phyloP scores from a whole-genome alignment of 73 alveolate species.

The Tetrahymena borealis region DNA sequence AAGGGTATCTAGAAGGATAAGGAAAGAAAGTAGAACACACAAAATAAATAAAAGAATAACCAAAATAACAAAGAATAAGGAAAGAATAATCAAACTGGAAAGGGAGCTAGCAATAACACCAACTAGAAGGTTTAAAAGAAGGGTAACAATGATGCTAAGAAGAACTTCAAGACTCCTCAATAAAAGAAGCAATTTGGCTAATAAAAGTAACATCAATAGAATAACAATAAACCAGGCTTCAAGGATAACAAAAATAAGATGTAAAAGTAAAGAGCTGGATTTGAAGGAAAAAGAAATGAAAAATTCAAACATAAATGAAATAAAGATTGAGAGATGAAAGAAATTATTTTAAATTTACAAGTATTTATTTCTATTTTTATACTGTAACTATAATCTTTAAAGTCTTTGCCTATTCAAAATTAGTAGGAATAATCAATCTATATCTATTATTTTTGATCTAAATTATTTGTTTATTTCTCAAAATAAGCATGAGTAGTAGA shows the following conservation, averaged over 20 bases:
- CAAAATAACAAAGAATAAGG: neutral
- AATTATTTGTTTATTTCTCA: too few relatives aligned
- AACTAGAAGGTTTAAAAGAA: neutral
- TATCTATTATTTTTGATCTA: too few relatives aligned
- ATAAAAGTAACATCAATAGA: neutral
- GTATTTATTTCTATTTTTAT: too few relatives aligned
- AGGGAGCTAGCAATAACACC: neutral
- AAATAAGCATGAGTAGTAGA: too few relatives aligned
- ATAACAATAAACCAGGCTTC: neutral
- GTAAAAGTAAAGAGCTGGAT: neutral
- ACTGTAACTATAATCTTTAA: too few relatives aligned
- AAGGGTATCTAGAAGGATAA: neutral
- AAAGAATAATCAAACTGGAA: neutral
- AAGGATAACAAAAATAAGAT: neutral
- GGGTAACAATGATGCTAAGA: neutral
- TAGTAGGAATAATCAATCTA: too few relatives aligned
- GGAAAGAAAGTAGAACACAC: neutral
- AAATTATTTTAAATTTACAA: neutral
- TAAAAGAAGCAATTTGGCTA: neutral
- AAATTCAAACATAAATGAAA: neutral
- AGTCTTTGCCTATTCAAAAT: too few relatives aligned
- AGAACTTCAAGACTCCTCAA: neutral
- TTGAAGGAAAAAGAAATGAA: neutral
- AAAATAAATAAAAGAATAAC: neutral
- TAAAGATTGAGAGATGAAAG: neutral